Base-by-base conservation (phyloP, 1,284 basidiomycete species). In the Pisolithus thermaeus region DNA sequence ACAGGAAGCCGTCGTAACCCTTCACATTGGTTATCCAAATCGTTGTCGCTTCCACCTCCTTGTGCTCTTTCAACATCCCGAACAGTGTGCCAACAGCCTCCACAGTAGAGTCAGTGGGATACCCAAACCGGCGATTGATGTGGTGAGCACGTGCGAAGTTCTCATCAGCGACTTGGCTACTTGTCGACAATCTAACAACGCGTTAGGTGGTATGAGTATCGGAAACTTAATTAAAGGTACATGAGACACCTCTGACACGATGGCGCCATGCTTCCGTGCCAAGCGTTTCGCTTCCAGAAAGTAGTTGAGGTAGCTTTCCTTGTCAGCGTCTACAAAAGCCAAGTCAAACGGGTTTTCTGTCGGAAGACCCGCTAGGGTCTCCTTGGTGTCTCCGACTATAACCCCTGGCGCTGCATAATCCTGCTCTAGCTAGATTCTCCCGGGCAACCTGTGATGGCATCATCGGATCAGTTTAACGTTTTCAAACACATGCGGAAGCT, bases 301-400 rank as follows among this genome's bases (percentile, higher is more conserved):
- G 59, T 83, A 83, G 7, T 64, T 64, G 11, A 70, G 52, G 57
- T 78, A 78, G 41, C 68, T 73, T 9, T 62, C 56, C 59, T 82
- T 83, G 68, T 84, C 81, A 2, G 81, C 81, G 61, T 83, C 81
- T 56, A 84, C 81, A 68, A 84, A 84, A 3, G 72, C 70, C 25
- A 84, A 62, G 61, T 84, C 81, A 62, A 81, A 84, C 2, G 71
- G 71, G 6, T 66, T 61, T 14, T 72, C 69, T 3, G 76, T 64
- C 2, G 71, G 61, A 30, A 83, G 60, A 37, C 62, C 69, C 28
- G 53, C 52, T 20, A 84, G 63, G 0, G 74, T 71, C 1, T 81
- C 74, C 5, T 67, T 64, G 1, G 79, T 81, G 41, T 74, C 69
- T 0, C 80, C 81, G 44, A 78, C 64, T 32, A 80, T 66, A 27